phyloP scores from a whole-genome alignment of 768 basidiomycete species.

The Crucibulum laeve region DNA sequence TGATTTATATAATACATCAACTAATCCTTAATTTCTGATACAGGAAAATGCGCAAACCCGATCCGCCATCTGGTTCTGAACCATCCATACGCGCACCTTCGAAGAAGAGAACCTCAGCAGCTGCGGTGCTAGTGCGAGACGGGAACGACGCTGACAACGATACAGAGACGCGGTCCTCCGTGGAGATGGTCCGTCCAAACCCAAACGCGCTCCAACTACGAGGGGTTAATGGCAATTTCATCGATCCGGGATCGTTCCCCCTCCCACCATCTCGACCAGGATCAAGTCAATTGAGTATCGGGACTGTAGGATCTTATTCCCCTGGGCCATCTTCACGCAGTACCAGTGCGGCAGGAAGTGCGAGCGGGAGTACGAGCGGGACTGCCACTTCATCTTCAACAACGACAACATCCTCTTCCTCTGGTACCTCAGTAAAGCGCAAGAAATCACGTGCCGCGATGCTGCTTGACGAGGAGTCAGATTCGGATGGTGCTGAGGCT shows the following conservation, averaged over 20 bases:
- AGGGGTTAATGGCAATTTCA: slow-evolving; percentile 16
- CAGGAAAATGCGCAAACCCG: slow-evolving; percentile 90
- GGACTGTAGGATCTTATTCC: slow-evolving; percentile 24
- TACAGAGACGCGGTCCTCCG: slow-evolving; percentile 32
- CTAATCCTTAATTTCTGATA: slow-evolving; percentile 5
- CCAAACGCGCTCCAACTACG: slow-evolving; percentile 24
- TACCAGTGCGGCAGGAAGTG: background rate
- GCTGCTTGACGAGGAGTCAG: slow-evolving; percentile 41
- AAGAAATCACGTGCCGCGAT: slow-evolving; percentile 51
- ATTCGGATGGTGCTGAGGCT: slow-evolving; percentile 68
- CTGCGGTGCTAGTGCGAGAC: slow-evolving; percentile 28
- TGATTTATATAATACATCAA: slow-evolving; percentile 2
- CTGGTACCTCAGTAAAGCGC: slow-evolving; percentile 30
- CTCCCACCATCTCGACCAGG: slow-evolving; percentile 30
- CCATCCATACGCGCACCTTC: slow-evolving; percentile 17
- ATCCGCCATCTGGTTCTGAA: slow-evolving; percentile 37
- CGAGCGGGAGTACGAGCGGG: too few relatives aligned
- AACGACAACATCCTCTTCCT: slow-evolving; percentile 14
- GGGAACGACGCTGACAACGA: slow-evolving; percentile 31
- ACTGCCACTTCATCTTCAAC: slow-evolving; percentile 21
- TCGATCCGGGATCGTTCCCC: slow-evolving; percentile 30
- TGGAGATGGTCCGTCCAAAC: too few relatives aligned
- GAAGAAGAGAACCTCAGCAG: slow-evolving; percentile 45
- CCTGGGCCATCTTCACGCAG: slow-evolving; percentile 22
- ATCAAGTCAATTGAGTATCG: too few relatives aligned